Evolutionary conservation across 306 rosid species (phyloP).

Genomic region (Hippophae tibetana): DNA sequence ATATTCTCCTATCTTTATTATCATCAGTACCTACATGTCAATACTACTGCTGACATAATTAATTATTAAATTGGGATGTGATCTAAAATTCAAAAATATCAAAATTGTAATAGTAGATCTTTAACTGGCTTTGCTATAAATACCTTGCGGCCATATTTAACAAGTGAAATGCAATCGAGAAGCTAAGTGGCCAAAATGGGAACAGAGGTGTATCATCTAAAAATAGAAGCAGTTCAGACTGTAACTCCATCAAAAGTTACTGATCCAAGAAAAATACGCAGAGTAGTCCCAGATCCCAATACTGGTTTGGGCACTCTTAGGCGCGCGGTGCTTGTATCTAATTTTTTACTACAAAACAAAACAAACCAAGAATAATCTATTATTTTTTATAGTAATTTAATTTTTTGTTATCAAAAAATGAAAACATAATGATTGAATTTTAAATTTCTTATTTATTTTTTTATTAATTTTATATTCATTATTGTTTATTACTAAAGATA

Average conservation of each 20-base stretch:
- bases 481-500: no score
- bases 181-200: background rate
- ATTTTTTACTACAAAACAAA: conserved; percentile 32
- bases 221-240: conserved; percentile 28
- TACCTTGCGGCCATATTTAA: background rate
- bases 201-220: background rate
- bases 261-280: conserved; percentile 21
- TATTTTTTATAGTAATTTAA: no score
- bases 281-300: conserved; percentile 6
- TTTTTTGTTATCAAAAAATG: no score
- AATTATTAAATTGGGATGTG: no score
- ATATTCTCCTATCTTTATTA: no score
- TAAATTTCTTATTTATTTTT: no score
- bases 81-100: no score
- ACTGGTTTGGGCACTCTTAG: background rate
- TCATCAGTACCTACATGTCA: background rate
- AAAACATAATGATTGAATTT: no score
- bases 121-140: no score
- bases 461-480: no score
- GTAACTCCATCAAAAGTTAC: conserved; percentile 33
- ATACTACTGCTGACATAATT: no score
- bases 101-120: no score
- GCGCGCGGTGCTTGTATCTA: conserved; percentile 29
- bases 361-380: background rate
- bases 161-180: background rate